A percentile compares a stretch with the other conserved stretches of the same genome.
These are phyloP conservation scores for Crinitomyces ghanaensis DNA, from an alignment of 805 yeast species.

Conservation along the genomic window DNA sequence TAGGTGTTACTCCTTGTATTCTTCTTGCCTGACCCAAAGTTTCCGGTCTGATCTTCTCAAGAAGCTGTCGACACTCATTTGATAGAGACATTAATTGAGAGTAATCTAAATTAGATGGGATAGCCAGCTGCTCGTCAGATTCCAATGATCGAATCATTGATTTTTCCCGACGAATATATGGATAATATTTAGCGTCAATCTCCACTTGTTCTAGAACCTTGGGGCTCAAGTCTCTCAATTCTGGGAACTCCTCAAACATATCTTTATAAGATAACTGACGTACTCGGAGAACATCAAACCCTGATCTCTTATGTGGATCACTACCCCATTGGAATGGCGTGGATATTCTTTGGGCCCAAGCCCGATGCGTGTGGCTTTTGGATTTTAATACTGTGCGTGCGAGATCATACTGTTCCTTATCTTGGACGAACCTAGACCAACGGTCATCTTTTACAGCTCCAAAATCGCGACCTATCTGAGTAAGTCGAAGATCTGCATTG, in stretches of 20 bases:
- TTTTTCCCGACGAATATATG: slow-evolving; percentile 63
- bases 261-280: slow-evolving; percentile 26
- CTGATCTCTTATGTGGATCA: slow-evolving; percentile 38
- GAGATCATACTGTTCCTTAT: slow-evolving; percentile 33
- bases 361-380: slow-evolving; percentile 39
- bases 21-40: slow-evolving; percentile 94
- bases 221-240: slow-evolving; percentile 27
- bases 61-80: slow-evolving; percentile 54
- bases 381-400: slow-evolving; percentile 37
- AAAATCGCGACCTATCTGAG: slow-evolving; percentile 48
- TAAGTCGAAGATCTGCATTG: slow-evolving; percentile 82
- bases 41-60: slow-evolving; percentile 69
- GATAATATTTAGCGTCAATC: slow-evolving; percentile 74
- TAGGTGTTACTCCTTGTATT: slow-evolving; percentile 91
- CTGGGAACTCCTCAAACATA: slow-evolving; percentile 28
- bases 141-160: slow-evolving; percentile 64
- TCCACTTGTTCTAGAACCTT: slow-evolving; percentile 51
- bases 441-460: slow-evolving; percentile 62
- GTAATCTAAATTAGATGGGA: slow-evolving; percentile 66
- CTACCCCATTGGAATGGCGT: slow-evolving; percentile 24
- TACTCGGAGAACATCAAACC: slow-evolving; percentile 60
- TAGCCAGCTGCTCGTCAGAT: slow-evolving; percentile 63
- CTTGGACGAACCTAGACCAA: slow-evolving; percentile 36
- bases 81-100: slow-evolving; percentile 50
- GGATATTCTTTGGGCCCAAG: slow-evolving; percentile 45